A percentile compares a stretch with the other conserved stretches of the same genome.
Evolutionary conservation across 169 alveolate genomes (phyloP).

Genomic region (Plasmodium gonderi): DNA sequence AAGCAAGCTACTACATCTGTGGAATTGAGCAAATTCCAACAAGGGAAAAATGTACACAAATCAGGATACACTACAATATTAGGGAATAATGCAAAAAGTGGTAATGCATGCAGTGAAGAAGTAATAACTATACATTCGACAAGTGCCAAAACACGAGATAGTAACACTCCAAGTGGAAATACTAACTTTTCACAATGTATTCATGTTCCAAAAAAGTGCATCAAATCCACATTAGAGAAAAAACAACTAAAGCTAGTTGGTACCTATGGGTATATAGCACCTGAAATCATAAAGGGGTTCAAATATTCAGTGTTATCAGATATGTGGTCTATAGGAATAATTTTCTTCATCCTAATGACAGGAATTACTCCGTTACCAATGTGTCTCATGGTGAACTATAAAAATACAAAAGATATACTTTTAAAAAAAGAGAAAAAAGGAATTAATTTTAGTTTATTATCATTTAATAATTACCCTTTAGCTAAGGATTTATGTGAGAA

Average conservation of each 20-base stretch:
- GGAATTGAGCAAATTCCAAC: neutral
- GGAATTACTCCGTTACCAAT: slow-evolving; percentile 93
- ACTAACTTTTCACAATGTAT: no score
- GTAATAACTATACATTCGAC: neutral
- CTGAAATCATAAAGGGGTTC: slow-evolving; percentile 88
- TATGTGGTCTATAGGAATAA: slow-evolving; percentile 93
- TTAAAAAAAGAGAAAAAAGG: slow-evolving; percentile 86
- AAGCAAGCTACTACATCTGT: neutral
- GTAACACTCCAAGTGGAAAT: no score
- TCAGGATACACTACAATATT: neutral
- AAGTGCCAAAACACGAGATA: neutral
- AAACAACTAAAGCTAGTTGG: slow-evolving; percentile 85
- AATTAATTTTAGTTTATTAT: slow-evolving; percentile 89
- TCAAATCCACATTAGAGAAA: neutral
- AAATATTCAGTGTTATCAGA: slow-evolving; percentile 90
- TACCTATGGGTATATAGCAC: slow-evolving; percentile 90
- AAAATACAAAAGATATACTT: slow-evolving; percentile 86
- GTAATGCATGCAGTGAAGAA: neutral
- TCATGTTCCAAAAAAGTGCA: slow-evolving; percentile 77
- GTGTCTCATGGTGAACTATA: slow-evolving; percentile 89
- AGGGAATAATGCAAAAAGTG: neutral
- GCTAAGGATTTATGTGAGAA: slow-evolving; percentile 90
- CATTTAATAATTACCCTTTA: slow-evolving; percentile 89
- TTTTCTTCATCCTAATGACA: slow-evolving; percentile 91
- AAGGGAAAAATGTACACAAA: no score